Evolutionary conservation across 2,329 filamentous ascomycete species (phyloP).

Genomic region (Trichoderma aggressivum): DNA sequence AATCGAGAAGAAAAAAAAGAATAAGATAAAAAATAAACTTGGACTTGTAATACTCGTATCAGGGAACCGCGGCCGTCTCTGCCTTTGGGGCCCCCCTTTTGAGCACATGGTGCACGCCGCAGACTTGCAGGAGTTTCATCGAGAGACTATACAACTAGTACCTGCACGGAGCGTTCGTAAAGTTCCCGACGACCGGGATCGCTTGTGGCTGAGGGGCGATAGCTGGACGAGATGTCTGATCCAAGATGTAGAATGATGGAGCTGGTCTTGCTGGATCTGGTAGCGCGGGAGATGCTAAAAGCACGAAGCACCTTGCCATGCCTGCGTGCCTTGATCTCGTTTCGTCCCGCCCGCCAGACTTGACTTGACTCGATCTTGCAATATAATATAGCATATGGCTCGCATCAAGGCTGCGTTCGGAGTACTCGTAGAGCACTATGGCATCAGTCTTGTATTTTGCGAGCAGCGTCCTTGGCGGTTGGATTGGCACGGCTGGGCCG

Average conservation of each 20-base stretch:
- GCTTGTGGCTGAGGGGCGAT: background rate
- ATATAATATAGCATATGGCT: too few relatives aligned
- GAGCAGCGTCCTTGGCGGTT: background rate
- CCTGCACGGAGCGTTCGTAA: slow-evolving; percentile 14
- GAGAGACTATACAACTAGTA: background rate
- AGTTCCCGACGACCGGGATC: slow-evolving; percentile 14
- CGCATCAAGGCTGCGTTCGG: background rate
- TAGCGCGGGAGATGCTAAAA: background rate
- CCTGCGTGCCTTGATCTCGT: background rate
- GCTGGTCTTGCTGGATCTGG: slow-evolving; percentile 2
- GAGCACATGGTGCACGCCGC: background rate
- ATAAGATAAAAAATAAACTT: background rate
- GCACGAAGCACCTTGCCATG: background rate
- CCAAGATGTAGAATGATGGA: slow-evolving; percentile 5
- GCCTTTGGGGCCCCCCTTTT: background rate
- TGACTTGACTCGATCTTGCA: background rate
- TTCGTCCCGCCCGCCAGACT: background rate
- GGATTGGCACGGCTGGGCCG: background rate
- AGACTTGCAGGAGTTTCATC: slow-evolving; percentile 1
- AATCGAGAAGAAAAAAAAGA: background rate
- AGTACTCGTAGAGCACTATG: background rate
- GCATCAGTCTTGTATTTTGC: background rate
- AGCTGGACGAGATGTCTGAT: slow-evolving; percentile 4
- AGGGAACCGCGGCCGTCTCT: background rate
- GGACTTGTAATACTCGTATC: background rate